Base-by-base conservation (phyloP, 2,329 filamentous ascomycete species). In the Fusarium decemcellulare region DNA sequence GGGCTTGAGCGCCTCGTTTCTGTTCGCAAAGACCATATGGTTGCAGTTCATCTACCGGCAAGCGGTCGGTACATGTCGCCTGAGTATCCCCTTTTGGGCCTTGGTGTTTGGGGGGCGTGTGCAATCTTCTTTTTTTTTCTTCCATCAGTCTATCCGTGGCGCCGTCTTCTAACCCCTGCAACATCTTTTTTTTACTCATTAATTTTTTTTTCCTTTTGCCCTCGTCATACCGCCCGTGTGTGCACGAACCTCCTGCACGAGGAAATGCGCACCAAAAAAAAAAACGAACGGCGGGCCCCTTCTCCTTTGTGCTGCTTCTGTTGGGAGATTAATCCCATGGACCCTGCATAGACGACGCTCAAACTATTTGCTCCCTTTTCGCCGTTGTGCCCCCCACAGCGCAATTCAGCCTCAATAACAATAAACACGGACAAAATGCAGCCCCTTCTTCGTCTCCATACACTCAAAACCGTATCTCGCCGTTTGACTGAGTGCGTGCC, bases 291-390 rank as follows among this genome's bases (percentile, higher is more conserved):
- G 53, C 55, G 55, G 64, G 52, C 67, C 47, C 32, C 62, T 69
- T 71, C 71, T 71, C 72, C 67, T 74, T 72, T 72, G 63, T 60
- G 55, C 48, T 74, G 59, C 70, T 67, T 72, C 71, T 74, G 72
- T 74, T 74, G 72, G 72, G 72, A 74, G 60, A 74, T 74, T 74
- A 72, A 71, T 64, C 51, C 62, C 64, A 53, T 46, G 39, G 59
- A 61, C 60, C 69, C 63, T 74, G 72, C 72, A 73, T 74, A 60
- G 63, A 56, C 60, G 52, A 55, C 57, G 58, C 56, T 61, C 61
- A 54, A 70, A 51, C 59, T 63, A 62, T 69, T 48, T 56, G 44
- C 70, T 50, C 62, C 34, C 57, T 47, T 60, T 58, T 46, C n/a
- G 61, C 59, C 63, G 59, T 65, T 57, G 47, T 51, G 29, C 44